Evolutionary conservation across 768 basidiomycete species (phyloP), one percentile per base, ranked within the genome.

Genomic region (Arthromyces matolae): DNA sequence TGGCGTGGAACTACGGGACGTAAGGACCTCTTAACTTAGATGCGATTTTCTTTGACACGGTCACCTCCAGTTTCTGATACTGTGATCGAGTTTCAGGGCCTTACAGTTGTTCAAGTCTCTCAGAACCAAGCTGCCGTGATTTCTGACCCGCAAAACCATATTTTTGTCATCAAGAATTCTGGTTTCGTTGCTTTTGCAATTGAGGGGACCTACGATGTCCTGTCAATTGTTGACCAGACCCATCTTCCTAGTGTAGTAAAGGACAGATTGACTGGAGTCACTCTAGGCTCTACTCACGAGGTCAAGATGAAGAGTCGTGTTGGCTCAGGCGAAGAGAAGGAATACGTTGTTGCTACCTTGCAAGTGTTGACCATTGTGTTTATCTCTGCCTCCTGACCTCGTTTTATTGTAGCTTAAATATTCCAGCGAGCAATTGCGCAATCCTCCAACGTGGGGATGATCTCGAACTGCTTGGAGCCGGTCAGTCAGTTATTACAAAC

Each of bases 341-440:
- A 85, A 61, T 91, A 86, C 54, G 79, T 90, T 45, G 87, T 87
- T 5, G 89, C 89, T 0, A 76, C 82, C 38, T 91, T 91, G 85
- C 87, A 54, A 42, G 79, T 61, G 20, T 5, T 41, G 20, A 33
- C 8, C 33, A 53, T 49, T 25, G 22, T 43, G 29, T 29, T 19
- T 42, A 29, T 40, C 16, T 1, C 12, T 7, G 23, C 40, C n/a
- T 19, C 13, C 29, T 50, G 38, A 50, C 18, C 39, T 55, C 24
- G 13, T 20, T 27, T 42, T 35, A 31, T 42, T 32, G 28, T 13
- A 89, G 85, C 70, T 66, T 90, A 61, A 83, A 89, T 54, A 88
- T 90, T 39, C 89, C 89, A 6, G 89, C 89, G 22, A 90, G 80
- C 58, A 92, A 92, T 61, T 91, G 89, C 59, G 90, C 88, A 29